Base-by-base conservation (phyloP, 345 rosid genomes). In the Odontarrhena argentea region DNA sequence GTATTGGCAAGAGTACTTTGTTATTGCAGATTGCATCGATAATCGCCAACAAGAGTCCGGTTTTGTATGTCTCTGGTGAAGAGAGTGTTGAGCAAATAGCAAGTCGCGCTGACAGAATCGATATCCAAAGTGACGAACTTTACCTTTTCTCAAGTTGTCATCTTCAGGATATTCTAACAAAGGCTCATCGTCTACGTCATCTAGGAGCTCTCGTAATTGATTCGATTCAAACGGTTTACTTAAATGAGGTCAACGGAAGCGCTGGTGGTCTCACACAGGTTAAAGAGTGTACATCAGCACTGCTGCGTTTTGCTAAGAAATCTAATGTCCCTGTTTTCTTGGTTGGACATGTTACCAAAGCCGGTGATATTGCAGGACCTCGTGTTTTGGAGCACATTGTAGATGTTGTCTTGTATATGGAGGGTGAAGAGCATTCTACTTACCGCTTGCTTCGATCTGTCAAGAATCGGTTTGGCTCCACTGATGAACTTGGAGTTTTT, bases 331-430 rank as follows among this genome's bases (percentile, higher is more conserved):
- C 97, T 48, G 91, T 93, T 64, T 77, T 93, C 76, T 75, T 93
- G 94, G 85, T 79, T 72, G 97, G 98, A 36, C 98, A 93, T 79
- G 97, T 90, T 57, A 93, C 84, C 41, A 93, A 93, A 77, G 60
- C 90, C 1, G 98, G 98, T 26, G 98, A 90, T 53, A 88, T 93
- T 57, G 98, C 98, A 32, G 98, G 98, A 77, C 98, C 98, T 67
- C 96, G 92, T 37, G 86, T 88, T 69, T 84, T 93, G 86, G 98
- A 93, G 87, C 98, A 93, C 79, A 90, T 93, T 56, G 98, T 93
- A 61, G 98, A 93, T 80, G 94, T 86, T 42, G 98, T 93, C 76
- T 76, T 93, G 69, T 90, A 93, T 70, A 68, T 93, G 84, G 97
- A 93, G 97, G 98, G 98, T 60, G 98, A 92, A 75, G 92, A 89